Conservation (phyloP, 2,329 filamentous ascomycete species). For the Exophiala phaeomuriformis region DNA sequence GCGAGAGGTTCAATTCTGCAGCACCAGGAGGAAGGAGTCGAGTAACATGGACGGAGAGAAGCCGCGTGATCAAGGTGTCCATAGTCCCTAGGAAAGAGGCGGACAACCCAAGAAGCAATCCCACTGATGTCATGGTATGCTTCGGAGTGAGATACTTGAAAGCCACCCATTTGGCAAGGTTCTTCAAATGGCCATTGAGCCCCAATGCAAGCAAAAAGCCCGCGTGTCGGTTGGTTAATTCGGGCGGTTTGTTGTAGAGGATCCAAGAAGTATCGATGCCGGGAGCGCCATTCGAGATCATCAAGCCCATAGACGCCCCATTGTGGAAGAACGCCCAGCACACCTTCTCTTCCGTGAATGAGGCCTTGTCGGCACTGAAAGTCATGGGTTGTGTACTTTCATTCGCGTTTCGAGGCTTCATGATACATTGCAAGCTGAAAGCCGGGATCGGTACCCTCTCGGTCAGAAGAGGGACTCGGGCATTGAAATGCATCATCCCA, state of each 20-base stretch:
- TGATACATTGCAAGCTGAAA: slow-evolving; percentile 84
- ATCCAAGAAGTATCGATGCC: slow-evolving; percentile 99
- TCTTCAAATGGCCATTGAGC: slow-evolving; percentile 88
- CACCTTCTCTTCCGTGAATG: slow-evolving; percentile 91
- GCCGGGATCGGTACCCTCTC: slow-evolving; percentile 85
- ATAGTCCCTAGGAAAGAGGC: slow-evolving; percentile 94
- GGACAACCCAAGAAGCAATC: slow-evolving; percentile 81
- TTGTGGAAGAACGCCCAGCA: slow-evolving; percentile 99
- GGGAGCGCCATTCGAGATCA: slow-evolving; percentile 80
- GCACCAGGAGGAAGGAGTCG: slow-evolving; percentile 87
- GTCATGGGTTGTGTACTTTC: slow-evolving; percentile 26
- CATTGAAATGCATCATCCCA: slow-evolving; percentile 78
- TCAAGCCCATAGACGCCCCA: slow-evolving; percentile 83
- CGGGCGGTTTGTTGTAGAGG: slow-evolving; percentile 89
- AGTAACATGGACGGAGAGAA: slow-evolving; percentile 92
- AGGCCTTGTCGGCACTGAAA: slow-evolving; percentile 79
- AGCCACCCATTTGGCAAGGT: slow-evolving; percentile 92
- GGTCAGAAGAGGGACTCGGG: slow-evolving; percentile 79
- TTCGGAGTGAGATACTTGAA: slow-evolving; percentile 99
- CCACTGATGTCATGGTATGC: slow-evolving; percentile 98
- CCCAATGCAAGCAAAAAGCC: slow-evolving; percentile 87
- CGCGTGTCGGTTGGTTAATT: slow-evolving; percentile 91
- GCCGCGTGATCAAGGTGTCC: slow-evolving; percentile 87
- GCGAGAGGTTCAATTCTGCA: slow-evolving; percentile 87
- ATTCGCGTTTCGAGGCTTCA: slow-evolving; percentile 85